Base-by-base conservation (phyloP, 2,329 filamentous ascomycete species). In the Verticillium zaregamsianum region DNA sequence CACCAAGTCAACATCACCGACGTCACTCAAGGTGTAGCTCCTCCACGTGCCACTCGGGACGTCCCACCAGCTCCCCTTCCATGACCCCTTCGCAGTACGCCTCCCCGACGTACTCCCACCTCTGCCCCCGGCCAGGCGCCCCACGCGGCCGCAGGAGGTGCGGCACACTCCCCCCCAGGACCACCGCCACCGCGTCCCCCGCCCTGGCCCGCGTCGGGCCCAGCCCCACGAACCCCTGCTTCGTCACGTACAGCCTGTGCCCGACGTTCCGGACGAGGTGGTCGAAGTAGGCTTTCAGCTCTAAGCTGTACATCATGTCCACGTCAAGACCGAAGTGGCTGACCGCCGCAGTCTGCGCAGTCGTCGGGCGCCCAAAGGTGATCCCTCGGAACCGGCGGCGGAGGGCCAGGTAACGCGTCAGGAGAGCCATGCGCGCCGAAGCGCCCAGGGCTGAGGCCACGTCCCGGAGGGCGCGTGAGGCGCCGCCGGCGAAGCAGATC, bases 41-140 rank as follows among this genome's bases (percentile, higher is more conserved):
- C n/a, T 23, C 45, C 23, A 23, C 45, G 5, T 8, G n/a, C 20
- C 20, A n/a, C 8, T 14, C 20, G 17, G 45, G 45, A 9, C 9
- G n/a, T 49, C 20, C n/a, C 20, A 49, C n/a, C 8, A 23, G 9
- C 62, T 75, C 70, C 1, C 73, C 73, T 15, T 73, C 60, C 73
- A 75, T 75, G 17, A 74, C 58, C 3, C 73, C 72, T 20, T 74
- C 72, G 39, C 72, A 74, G 56, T 74, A 76, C 2, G 68, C 67
- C 61, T 73, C 73, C 2, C 73, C 72, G 2, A 74, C 14, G 58
- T 72, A 72, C 23, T 61, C 57, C 66, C 71, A 74, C 9, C 33
- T n/a, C 5, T n/a, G 37, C 12, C 1, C 37, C 1, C 49, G 40
- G 45, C 45, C 45, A 23, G 8, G 5, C 5, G n/a, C 45, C 12